A percentile compares a stretch with the other conserved stretches of the same genome.
phyloP scores from a whole-genome alignment of 352 stramenopile genomes.

The Globisporangium parvum region DNA sequence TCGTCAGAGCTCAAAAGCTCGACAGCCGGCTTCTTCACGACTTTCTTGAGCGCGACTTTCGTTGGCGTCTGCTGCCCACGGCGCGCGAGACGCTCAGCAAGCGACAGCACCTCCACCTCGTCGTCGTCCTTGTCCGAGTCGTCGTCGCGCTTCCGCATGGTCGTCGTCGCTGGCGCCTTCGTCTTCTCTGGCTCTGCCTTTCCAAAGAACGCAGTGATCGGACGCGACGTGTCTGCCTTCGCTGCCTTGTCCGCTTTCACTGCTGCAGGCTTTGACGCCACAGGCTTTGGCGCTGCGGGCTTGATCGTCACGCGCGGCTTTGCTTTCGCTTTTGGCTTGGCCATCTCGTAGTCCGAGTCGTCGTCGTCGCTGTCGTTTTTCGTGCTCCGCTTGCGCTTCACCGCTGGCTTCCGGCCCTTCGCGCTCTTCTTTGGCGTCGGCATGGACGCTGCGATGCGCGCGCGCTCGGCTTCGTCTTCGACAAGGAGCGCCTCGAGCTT shows the following conservation, averaged over 20 bases:
- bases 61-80: slow-evolving; percentile 42
- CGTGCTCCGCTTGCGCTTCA: slow-evolving; percentile 50
- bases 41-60: slow-evolving; percentile 23
- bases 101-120: slow-evolving; percentile 65
- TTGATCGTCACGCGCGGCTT: slow-evolving; percentile 33
- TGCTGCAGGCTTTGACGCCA: slow-evolving; percentile 15
- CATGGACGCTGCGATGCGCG: slow-evolving; percentile 44
- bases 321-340: slow-evolving; percentile 30
- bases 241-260: slow-evolving; percentile 25
- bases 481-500: slow-evolving; percentile 67
- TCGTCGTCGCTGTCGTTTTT: slow-evolving; percentile 37
- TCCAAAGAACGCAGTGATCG: slow-evolving; percentile 52
- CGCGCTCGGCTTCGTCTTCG: slow-evolving; percentile 58
- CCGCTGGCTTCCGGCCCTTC: slow-evolving; percentile 29
- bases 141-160: slow-evolving; percentile 34
- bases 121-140: slow-evolving; percentile 23
- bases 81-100: slow-evolving; percentile 62
- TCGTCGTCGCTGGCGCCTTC: slow-evolving; percentile 44
- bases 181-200: slow-evolving; percentile 29
- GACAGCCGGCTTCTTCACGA: slow-evolving; percentile 24
- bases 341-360: slow-evolving; percentile 61
- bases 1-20: slow-evolving; percentile 48
- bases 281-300: slow-evolving; percentile 14
- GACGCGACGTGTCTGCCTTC: slow-evolving; percentile 11
- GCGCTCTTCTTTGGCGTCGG: slow-evolving; percentile 53